These are phyloP conservation scores for Echeveria elegans DNA, from an alignment of 164 flowering plant species.

Conservation along the genomic window DNA sequence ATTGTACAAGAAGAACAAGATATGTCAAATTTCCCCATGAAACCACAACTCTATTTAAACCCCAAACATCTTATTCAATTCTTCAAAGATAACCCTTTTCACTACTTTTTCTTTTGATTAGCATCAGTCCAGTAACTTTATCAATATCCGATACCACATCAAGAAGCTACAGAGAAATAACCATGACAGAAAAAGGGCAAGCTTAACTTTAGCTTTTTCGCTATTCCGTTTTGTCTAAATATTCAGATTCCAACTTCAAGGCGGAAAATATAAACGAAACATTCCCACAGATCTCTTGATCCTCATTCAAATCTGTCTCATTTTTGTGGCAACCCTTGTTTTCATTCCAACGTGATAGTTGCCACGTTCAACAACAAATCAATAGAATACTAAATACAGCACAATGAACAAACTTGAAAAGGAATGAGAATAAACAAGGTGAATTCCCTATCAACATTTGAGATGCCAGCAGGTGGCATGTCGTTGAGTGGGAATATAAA, in stretches of 20 bases:
- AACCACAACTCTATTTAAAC: background rate
- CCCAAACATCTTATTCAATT: conserved; percentile 1
- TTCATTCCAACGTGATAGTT: no score
- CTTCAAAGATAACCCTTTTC: background rate
- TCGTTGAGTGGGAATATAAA: no score
- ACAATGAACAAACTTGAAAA: conserved; percentile 2
- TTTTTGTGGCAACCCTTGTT: background rate
- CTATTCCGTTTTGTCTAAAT: background rate
- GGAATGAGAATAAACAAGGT: background rate
- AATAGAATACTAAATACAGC: background rate
- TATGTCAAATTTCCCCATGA: background rate
- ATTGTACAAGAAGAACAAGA: background rate
- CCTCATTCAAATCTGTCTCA: conserved; percentile 1
- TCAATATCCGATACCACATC: background rate
- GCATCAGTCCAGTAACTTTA: background rate
- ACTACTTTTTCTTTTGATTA: conserved; percentile 2
- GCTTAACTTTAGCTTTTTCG: background rate
- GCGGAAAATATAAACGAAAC: background rate
- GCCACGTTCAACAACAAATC: background rate
- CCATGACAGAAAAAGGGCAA: background rate
- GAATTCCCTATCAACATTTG: background rate
- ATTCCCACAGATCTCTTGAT: background rate
- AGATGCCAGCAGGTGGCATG: background rate
- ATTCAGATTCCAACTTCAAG: background rate
- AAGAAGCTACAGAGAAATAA: background rate